These are phyloP conservation scores for Baorangia bicolor DNA, from an alignment of 768 basidiomycete genomes.

Conservation along the genomic window DNA sequence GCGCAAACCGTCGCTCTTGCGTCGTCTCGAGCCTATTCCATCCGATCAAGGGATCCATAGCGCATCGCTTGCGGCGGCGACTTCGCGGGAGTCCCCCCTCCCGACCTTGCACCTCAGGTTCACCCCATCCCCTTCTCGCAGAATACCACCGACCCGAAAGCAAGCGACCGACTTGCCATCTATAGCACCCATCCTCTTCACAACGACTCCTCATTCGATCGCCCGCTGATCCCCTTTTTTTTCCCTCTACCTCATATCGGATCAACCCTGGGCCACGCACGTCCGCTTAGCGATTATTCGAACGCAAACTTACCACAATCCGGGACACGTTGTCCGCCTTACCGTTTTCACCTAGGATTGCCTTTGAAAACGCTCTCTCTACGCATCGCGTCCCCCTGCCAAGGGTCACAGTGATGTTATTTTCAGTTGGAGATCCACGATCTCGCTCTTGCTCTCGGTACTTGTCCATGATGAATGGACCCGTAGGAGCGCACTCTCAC, in stretches of 20 bases:
- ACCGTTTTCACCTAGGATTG: neutral
- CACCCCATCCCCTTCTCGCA: neutral
- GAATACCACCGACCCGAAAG: neutral
- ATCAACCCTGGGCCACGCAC: conserved; percentile 1
- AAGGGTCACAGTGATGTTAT: conserved; percentile 7
- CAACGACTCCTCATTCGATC: neutral
- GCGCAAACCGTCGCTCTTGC: neutral
- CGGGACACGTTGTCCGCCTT: conserved; percentile 13
- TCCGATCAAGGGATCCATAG: neutral
- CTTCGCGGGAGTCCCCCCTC: conserved; percentile 1
- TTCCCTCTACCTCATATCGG: neutral
- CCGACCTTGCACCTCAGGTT: neutral
- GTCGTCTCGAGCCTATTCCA: neutral
- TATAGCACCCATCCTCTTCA: neutral
- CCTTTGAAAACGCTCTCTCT: neutral
- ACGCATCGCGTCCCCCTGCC: neutral
- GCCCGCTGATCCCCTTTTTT: conserved; percentile 8
- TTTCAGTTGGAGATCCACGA: neutral
- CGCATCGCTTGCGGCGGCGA: neutral
- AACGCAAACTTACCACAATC: conserved; percentile 7
- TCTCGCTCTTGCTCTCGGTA: neutral
- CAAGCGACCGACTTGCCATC: neutral
- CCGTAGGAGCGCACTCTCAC: conserved; percentile 11
- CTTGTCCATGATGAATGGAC: neutral
- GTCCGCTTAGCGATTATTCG: conserved; percentile 3